Evolutionary conservation across 2,329 filamentous ascomycete species (phyloP), one percentile per base, ranked within the genome.

Genomic region (Stachybotrys echinatus): DNA sequence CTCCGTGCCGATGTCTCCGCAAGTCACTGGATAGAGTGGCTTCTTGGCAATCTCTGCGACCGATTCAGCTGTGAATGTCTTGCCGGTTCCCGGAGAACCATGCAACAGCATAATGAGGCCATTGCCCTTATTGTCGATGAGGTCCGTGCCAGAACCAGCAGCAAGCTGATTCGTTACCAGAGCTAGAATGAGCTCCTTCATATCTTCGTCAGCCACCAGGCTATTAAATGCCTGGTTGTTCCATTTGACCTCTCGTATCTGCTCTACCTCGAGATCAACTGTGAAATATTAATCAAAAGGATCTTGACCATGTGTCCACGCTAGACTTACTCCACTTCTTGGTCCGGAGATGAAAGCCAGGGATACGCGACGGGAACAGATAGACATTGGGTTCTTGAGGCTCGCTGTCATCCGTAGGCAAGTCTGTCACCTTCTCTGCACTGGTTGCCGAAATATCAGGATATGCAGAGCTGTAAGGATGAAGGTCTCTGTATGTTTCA

Each of bases 71-170:
- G 65, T 67, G 1, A 60, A 58, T 0, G 66, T 68, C 42, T 68
- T 68, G 0, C 66, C 66, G 0, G 63, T 62, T 2, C 65, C 65
- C 0, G 64, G 65, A 1, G 55, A 60, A 2, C 65, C 66, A 14
- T 67, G 64, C 0, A 69, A 51, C 1, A 68, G 54, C 1, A 69
- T 58, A 1, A 68, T 61, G 0, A 66, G 55, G 1, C 57, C 54
- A n/a, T 54, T 58, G 0, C 66, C 65, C 27, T 68, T 67, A 3
- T 62, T 57, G 0, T 47, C 42, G 1, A 71, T 66, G 1, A 72
- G 45, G 39, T 72, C 68, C 1, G 65, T 59, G 0, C 17, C 42
- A 4, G 44, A 19, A 1, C 44, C 37, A 1, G n/a, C 21, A 1
- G 20, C 42, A 2, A 53, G 2, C 4, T 49, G 48, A 6, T 22